Base-by-base conservation (phyloP, 2,329 filamentous ascomycete species). In the Colletotrichum sp. region DNA sequence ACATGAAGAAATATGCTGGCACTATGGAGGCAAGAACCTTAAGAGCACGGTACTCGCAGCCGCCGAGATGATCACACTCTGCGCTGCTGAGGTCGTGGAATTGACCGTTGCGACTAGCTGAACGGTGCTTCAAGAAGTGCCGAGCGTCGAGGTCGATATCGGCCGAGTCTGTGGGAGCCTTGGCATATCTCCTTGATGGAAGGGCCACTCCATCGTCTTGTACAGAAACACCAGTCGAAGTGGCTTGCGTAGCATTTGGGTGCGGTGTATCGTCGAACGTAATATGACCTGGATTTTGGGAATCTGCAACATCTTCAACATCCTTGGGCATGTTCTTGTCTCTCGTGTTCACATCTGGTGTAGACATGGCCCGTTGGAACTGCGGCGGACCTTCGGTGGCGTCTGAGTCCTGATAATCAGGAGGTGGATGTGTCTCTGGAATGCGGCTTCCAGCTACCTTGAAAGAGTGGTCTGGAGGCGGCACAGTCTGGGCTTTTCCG, bases 1-100 rank as follows among this genome's bases (percentile, higher is more conserved):
- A 93, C 8, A 87, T 79, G 33, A 87, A 79, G 34, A 88, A 92
- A 79, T 94, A 94, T 8, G 89, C 74, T 1, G 90, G 90, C 8
- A 94, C 90, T 21, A 92, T 78, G 76, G 89, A 84, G 4, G 90
- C 86, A 3, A 94, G 84, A 8, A 93, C 81, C 62, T 87, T 86
- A 24, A 93, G 85, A 27, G 92, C 91, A 54, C 90, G 87, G 78
- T 93, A 93, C 79, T 93, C 92, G 70, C 87, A 89, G 2, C 91
- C 90, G 31, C 92, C 91, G 1, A 93, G 84, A 38, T 87, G 84
- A 70, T 90, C 87, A 47, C 90, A 86, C 77, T 92, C 89, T 18
- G 86, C 85, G 24, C 84, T 83, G 2, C 84, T 85, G 47, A 92
- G 81, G 58, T 87, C 86, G 76, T 88, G 86, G 74, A 92, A 90